These are phyloP conservation scores for Prunus kanzakura DNA, from an alignment of 306 rosid genomes.

Conservation along the genomic window DNA sequence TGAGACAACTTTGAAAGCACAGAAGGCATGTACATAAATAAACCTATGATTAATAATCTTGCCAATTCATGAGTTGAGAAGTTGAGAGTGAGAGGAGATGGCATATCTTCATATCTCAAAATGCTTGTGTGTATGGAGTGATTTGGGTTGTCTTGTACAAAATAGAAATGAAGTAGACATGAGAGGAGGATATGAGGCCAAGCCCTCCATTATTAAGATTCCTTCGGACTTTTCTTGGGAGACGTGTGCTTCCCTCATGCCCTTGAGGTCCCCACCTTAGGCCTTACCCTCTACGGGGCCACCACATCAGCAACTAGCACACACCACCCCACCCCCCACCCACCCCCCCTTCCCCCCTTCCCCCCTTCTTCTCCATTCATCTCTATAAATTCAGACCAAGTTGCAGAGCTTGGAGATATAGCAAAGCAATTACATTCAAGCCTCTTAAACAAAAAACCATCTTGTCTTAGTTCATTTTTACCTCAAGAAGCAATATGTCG, in stretches of 20 bases:
- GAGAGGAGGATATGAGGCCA: constrained; percentile 49
- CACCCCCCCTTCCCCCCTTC: background rate
- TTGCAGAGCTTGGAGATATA: constrained; percentile 31
- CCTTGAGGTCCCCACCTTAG: constrained; percentile 21
- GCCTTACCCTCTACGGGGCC: constrained; percentile 10
- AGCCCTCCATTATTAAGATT: constrained; percentile 48
- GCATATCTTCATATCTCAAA: background rate
- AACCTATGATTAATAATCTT: background rate
- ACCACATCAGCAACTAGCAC: background rate
- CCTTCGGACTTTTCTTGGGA: constrained; percentile 38
- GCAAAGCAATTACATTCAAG: constrained; percentile 1
- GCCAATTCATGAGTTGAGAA: background rate
- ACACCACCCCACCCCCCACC: too few relatives aligned
- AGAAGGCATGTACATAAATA: too few relatives aligned
- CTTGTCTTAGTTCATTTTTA: background rate
- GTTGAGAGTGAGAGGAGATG: background rate
- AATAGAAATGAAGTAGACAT: constrained; percentile 49
- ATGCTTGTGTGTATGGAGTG: background rate
- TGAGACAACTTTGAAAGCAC: too few relatives aligned
- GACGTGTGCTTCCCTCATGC: constrained; percentile 41
- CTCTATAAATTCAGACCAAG: constrained; percentile 52
- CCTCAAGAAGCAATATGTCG: constrained; percentile 50
- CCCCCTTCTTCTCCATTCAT: constrained; percentile 20
- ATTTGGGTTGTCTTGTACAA: background rate
- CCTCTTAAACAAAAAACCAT: background rate